Evolutionary conservation across 139 green algal genomes (phyloP).

Genomic region (Volvox africanus): DNA sequence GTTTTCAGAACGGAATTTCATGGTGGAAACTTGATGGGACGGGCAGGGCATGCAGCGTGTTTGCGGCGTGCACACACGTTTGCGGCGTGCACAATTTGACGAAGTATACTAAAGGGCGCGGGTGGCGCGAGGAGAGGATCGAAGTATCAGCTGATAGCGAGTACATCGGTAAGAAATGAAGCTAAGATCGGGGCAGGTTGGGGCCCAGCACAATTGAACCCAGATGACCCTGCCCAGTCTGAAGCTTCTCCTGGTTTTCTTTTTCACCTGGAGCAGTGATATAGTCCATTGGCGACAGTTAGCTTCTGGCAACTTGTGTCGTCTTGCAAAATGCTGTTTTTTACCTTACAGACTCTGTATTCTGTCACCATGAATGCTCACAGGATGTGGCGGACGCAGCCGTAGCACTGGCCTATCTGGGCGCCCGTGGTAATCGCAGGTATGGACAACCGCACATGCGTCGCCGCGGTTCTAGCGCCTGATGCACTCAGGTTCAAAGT

Average conservation of each 20-base stretch:
- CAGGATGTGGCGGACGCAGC: slow-evolving; percentile 71
- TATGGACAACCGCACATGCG: slow-evolving; percentile 12
- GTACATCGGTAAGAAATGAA: no score
- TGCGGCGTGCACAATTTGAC: no score
- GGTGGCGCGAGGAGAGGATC: no score
- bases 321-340: background rate
- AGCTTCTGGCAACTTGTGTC: background rate
- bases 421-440: slow-evolving; percentile 64
- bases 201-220: background rate
- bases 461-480: background rate
- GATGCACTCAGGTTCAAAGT: background rate
- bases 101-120: no score
- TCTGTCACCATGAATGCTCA: no score
- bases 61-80: no score
- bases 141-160: no score
- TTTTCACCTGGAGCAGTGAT: no score
- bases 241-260: background rate
- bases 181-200: no score
- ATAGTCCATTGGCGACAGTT: background rate
- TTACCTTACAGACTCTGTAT: background rate
- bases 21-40: no score
- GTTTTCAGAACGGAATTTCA: no score
- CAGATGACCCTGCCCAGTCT: background rate
- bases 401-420: slow-evolving; percentile 65
- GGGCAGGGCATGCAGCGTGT: no score